phyloP scores from a whole-genome alignment of 345 rosid species.

The Citrus glauca region DNA sequence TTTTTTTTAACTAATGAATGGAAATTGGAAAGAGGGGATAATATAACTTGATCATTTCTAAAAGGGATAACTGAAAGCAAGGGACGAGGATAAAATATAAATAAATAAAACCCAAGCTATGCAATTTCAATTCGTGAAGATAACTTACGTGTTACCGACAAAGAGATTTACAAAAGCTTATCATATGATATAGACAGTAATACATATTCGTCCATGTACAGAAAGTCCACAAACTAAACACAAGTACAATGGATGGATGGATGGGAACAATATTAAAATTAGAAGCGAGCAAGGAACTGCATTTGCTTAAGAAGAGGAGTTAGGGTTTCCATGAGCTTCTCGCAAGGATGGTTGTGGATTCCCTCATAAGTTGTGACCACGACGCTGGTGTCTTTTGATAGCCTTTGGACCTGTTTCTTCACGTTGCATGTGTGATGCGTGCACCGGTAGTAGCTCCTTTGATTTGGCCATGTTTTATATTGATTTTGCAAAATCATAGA shows the following conservation, averaged over 20 bases:
- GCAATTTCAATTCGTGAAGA: background rate
- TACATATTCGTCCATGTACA: constrained; percentile 7
- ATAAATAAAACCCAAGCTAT: background rate
- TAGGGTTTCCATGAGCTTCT: constrained; percentile 89
- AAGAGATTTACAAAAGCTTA: background rate
- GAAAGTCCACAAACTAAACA: background rate
- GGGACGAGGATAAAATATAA: too few relatives aligned
- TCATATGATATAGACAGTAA: background rate
- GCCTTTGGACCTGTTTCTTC: constrained; percentile 91
- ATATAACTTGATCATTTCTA: too few relatives aligned
- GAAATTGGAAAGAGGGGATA: too few relatives aligned
- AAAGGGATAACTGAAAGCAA: too few relatives aligned
- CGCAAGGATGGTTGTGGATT: constrained; percentile 82
- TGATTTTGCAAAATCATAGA: background rate
- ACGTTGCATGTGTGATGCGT: constrained; percentile 94
- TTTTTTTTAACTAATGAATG: too few relatives aligned
- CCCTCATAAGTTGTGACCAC: constrained; percentile 89
- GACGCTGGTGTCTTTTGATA: constrained; percentile 66
- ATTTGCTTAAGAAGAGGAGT: constrained; percentile 87
- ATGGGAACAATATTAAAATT: background rate
- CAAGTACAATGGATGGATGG: background rate
- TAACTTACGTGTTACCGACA: too few relatives aligned
- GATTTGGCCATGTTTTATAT: constrained; percentile 5
- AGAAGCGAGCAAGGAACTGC: constrained; percentile 73
- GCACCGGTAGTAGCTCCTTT: constrained; percentile 84